A percentile compares a stretch with the other conserved stretches of the same genome.
phyloP scores from a whole-genome alignment of 2,329 filamentous ascomycete species.

The Colletotrichum echinochloae region DNA sequence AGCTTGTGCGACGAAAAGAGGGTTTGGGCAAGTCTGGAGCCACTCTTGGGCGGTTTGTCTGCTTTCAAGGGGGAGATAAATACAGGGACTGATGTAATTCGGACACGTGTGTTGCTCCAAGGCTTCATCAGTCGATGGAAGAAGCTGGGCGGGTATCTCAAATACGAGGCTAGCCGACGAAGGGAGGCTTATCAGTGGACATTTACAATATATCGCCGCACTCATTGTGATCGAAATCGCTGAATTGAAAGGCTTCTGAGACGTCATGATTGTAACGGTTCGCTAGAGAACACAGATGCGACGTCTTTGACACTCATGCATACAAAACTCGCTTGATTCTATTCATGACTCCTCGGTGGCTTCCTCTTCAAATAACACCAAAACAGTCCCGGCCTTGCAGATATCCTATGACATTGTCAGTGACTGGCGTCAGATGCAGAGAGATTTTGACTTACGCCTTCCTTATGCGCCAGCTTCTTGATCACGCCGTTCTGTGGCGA shows the following conservation, averaged over 20 bases:
- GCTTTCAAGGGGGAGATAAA: constrained; percentile 75
- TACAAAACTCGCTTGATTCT: not conserved
- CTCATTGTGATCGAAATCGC: too few species aligned
- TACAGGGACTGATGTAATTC: constrained; percentile 82
- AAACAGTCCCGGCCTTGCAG: constrained; percentile 80
- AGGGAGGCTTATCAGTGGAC: not conserved
- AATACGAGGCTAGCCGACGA: not conserved
- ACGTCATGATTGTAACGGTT: not conserved
- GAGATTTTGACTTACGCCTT: constrained; percentile 69
- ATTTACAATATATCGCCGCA: too few species aligned
- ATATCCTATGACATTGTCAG: constrained; percentile 68
- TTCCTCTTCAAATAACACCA: constrained; percentile 78
- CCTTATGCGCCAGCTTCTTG: constrained; percentile 78
- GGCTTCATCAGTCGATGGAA: constrained; percentile 76
- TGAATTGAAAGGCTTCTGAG: not conserved
- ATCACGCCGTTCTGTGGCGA: constrained; percentile 79
- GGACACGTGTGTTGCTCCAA: constrained; percentile 80
- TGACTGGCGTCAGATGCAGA: constrained; percentile 18
- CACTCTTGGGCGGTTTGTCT: constrained; percentile 76
- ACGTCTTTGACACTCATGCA: not conserved
- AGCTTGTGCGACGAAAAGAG: constrained; percentile 75
- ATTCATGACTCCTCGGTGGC: constrained; percentile 38
- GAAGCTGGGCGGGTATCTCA: constrained; percentile 56
- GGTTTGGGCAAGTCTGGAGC: constrained; percentile 77
- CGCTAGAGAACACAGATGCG: not conserved